Base-by-base conservation (phyloP, 306 rosid genomes). In the Mucuna pruriens region DNA sequence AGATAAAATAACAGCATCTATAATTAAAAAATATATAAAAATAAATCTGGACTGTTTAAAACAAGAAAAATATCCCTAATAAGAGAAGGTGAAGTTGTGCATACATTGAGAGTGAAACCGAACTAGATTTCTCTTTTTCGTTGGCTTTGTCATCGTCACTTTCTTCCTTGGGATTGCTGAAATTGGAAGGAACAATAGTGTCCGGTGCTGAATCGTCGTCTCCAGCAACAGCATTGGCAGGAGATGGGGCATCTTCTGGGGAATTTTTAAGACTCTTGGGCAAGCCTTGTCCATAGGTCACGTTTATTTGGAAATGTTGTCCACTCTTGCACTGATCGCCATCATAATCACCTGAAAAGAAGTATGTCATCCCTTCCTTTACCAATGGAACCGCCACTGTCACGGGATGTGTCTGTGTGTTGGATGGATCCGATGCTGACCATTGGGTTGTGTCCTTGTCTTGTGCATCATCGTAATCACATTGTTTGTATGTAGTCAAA, bases 321-420 rank as follows among this genome's bases (percentile, higher is more conserved):
- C 98, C 99, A 52, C 66, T 89, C 51, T 71, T 75, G 76, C 99
- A 95, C 6, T 95, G 99, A 0, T 91, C 99, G 2, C 99, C 98
- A 16, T 95, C 99, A 40, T 95, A 93, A 49, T 93, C 89, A 67
- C 94, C 85, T 0, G 99, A 95, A 66, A 95, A 92, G 83, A 95
- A 95, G 73, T 89, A 92, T 6, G 86, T 82, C 42, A 69, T 31
- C 1, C 97, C 97, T 83, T 92, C 94, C 63, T 93, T 95, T 3
- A 83, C 1, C 77, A 95, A 46, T 0, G 95, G 97, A 58, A 95
- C 95, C 0, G 95, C 69, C 9, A 91, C 92, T 3, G 94, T 17
- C 15, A 89, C 89, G 0, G 84, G 75, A 0, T 84, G 90, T 5
- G 89, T 69, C 9, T 85, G 86, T 0, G 87, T 85, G 20, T 90